phyloP scores from a whole-genome alignment of 2,329 filamentous ascomycete species.

The Diaporthe sp. region DNA sequence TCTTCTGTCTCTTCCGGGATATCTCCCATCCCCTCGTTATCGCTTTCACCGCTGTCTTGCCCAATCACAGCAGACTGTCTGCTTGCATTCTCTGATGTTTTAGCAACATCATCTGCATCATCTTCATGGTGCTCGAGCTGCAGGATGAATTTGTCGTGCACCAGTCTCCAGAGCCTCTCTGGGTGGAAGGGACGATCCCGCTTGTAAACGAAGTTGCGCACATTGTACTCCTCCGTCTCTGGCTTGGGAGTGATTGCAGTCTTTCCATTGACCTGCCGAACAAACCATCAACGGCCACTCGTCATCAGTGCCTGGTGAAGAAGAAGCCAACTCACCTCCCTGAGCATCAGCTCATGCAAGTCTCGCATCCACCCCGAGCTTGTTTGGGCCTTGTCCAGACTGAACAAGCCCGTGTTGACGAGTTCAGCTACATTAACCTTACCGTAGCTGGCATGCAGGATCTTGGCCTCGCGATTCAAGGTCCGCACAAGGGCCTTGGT shows the following conservation, averaged over 20 bases:
- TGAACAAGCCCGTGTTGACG: slow-evolving; percentile 76
- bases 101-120: slow-evolving; percentile 45
- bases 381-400: slow-evolving; percentile 73
- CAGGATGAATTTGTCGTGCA: slow-evolving; percentile 66
- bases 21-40: background rate
- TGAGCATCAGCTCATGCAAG: slow-evolving; percentile 76
- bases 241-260: slow-evolving; percentile 75
- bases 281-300: background rate
- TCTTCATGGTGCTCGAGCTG: slow-evolving; percentile 60
- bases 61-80: background rate
- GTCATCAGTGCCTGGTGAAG: background rate
- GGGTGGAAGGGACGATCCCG: slow-evolving; percentile 70
- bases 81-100: background rate
- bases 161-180: slow-evolving; percentile 57
- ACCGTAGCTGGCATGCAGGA: slow-evolving; percentile 72
- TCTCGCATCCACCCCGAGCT: slow-evolving; percentile 80
- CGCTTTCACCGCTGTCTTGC: background rate
- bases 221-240: slow-evolving; percentile 80
- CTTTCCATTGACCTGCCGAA: slow-evolving; percentile 56
- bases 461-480: slow-evolving; percentile 76
- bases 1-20: background rate
- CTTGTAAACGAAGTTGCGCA: slow-evolving; percentile 79
- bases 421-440: slow-evolving; percentile 74
- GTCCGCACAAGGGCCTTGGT: slow-evolving; percentile 69
- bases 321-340: slow-evolving; percentile 62